Evolutionary conservation across 768 basidiomycete species (phyloP).

Genomic region (Suillus decipiens): DNA sequence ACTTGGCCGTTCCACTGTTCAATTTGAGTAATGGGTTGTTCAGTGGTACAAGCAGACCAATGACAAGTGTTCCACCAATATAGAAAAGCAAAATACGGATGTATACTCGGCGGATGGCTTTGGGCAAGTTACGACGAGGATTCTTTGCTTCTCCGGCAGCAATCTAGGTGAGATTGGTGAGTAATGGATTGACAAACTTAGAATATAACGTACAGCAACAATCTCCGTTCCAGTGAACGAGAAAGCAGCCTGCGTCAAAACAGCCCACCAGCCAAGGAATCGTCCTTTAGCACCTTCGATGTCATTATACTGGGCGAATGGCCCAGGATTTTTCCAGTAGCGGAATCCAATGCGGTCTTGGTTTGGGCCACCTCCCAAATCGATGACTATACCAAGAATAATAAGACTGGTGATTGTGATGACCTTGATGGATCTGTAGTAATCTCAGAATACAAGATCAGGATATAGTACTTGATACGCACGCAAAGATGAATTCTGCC

Average conservation of each 20-base stretch:
- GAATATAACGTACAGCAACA: constrained; percentile 65
- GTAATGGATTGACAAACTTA: background rate
- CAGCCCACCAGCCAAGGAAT: constrained; percentile 73
- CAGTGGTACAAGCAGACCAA: constrained; percentile 85
- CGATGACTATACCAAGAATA: constrained; percentile 71
- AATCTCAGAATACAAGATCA: background rate
- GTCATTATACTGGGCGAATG: constrained; percentile 71
- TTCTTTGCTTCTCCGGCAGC: constrained; percentile 90
- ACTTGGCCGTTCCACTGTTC: constrained; percentile 57
- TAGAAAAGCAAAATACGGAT: constrained; percentile 84
- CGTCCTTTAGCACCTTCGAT: constrained; percentile 71
- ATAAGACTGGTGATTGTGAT: constrained; percentile 75
- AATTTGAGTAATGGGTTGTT: constrained; percentile 58
- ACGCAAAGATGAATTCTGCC: constrained; percentile 86
- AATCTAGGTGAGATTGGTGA: constrained; percentile 49
- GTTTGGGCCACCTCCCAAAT: constrained; percentile 86
- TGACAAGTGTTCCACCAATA: constrained; percentile 65
- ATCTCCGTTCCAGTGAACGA: constrained; percentile 95
- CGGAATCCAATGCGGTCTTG: constrained; percentile 62
- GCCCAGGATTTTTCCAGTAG: constrained; percentile 89
- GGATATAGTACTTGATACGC: constrained; percentile 9
- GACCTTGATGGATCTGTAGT: constrained; percentile 77
- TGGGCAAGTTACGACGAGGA: constrained; percentile 68
- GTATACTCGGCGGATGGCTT: constrained; percentile 59
- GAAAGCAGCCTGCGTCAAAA: constrained; percentile 87